Base-by-base conservation (phyloP, 176 grass and related monocot species). In the Elymus sibiricus region DNA sequence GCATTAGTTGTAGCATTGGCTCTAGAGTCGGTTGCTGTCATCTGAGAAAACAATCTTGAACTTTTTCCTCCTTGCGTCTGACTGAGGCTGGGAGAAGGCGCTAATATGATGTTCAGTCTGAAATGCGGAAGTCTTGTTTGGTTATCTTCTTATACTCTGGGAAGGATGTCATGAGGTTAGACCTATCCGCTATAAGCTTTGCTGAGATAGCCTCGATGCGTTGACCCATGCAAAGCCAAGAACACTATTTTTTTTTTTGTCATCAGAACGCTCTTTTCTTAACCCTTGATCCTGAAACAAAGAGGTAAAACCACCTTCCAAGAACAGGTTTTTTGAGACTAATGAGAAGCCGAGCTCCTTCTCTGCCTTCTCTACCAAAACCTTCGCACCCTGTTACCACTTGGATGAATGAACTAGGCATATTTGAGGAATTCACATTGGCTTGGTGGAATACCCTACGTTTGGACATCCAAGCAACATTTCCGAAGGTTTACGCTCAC, bases 291-390 rank as follows among this genome's bases (percentile, higher is more conserved):
- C 46, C 0, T 16, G 46, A 49, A 83, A 35, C 22, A 47, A 47
- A 44, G 27, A 22, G 17, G 4, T 3, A 69, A 37, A 81, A 70
- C 37, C 64, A 7, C 24, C 22, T 24, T 73, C 3, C 2, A 56
- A 22, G 15, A 17, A 51, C 7, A 49, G 14, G n/a, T n/a, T 70
- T 13, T 16, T 7, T 60, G 70, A 82, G n/a, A 84, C 82, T 89
- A 89, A 97, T 92, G 90, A 87, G 84, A 92, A 97, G 67, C 87
- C 70, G 43, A 94, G 92, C 56, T 94, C 92, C 79, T 89, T 87
- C 89, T 91, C 89, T 70, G 88, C 94, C 60, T 87, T 92, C 63
- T 92, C 90, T 37, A 87, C 88, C 51, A 92, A 79, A 51, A 92
- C 84, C 95, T 94, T 9, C 51, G 21, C 6, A 55, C 51, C 16